Conservation (phyloP, 83 land plant genomes). For the Larix sibirica region DNA sequence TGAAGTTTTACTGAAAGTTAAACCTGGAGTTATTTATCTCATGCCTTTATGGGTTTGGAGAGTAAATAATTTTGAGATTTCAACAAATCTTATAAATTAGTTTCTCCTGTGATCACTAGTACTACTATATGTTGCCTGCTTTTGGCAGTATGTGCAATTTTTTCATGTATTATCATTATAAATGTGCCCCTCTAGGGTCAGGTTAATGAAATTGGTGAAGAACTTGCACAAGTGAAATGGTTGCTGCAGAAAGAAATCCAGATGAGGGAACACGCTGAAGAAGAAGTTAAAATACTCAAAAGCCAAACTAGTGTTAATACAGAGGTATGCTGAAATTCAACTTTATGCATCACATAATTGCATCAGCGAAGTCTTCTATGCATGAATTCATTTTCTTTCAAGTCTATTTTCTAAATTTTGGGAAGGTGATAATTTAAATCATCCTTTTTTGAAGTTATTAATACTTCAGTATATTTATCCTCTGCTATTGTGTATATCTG, state of each 20-base stretch:
- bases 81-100: not conserved
- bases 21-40: not conserved
- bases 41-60: not conserved
- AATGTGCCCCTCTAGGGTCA: not conserved
- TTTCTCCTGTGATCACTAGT: not conserved
- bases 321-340: slow-evolving; percentile 43
- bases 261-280: slow-evolving; percentile 60
- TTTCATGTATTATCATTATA: too few relatives aligned
- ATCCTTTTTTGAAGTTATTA: not conserved
- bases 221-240: slow-evolving; percentile 42
- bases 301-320: slow-evolving; percentile 43
- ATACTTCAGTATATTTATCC: not conserved
- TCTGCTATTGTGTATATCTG: slow-evolving; percentile 3
- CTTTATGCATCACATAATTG: not conserved
- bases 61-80: not conserved
- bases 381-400: not conserved
- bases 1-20: too few relatives aligned
- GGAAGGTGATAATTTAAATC: not conserved
- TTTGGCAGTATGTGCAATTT: too few relatives aligned
- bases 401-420: not conserved
- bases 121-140: too few relatives aligned
- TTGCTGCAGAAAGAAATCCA: slow-evolving; percentile 51
- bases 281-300: slow-evolving; percentile 50
- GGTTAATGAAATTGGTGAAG: slow-evolving; percentile 27
- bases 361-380: not conserved